Base-by-base conservation (phyloP, 305 asterid genomes). In the Solanum hybrid region DNA sequence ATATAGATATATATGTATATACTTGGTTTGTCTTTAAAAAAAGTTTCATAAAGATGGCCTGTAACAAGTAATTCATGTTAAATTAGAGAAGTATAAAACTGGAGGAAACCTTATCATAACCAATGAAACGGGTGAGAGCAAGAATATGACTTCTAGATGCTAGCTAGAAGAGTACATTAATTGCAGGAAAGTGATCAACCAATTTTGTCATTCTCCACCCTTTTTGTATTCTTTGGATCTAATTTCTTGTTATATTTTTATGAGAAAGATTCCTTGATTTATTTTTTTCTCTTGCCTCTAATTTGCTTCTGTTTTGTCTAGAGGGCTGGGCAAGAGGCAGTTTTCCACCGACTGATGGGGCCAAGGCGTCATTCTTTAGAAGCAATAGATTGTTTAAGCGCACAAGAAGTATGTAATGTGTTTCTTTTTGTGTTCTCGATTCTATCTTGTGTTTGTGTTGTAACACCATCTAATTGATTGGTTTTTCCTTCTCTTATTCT, bases 311-410 rank as follows among this genome's bases (percentile, higher is more conserved):
- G 27, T 91, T 89, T 91, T 90, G 88, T 73, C 41, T 90, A 97
- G 98, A 93, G 83, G 90, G 85, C 89, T 83, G 92, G 92, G 87
- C 91, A 79, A 90, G 96, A 93, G 89, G 91, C 97, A 51, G 92
- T 92, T 89, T 95, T 90, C 91, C 99, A 98, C 91, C 96, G 98
- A 89, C 90, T 97, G 92, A 97, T 93, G 98, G 96, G 99, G 87
- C 98, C 98, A 82, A 89, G 93, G 22, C 92, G 57, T 91, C 99
- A 97, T 89, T 88, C 98, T 79, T 91, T 98, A 37, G 92, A 92
- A 78, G 93, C 90, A 75, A 94, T 98, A 88, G 98, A 95, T 90
- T 76, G 91, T 87, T 91, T 97, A 90, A 96, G 90, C 90, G 91
- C 93, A 75, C 93, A 91, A 87, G 92, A 89, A 89, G 99, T 97